phyloP scores from a whole-genome alignment of 352 stramenopile species.

The Pythium chondricola region DNA sequence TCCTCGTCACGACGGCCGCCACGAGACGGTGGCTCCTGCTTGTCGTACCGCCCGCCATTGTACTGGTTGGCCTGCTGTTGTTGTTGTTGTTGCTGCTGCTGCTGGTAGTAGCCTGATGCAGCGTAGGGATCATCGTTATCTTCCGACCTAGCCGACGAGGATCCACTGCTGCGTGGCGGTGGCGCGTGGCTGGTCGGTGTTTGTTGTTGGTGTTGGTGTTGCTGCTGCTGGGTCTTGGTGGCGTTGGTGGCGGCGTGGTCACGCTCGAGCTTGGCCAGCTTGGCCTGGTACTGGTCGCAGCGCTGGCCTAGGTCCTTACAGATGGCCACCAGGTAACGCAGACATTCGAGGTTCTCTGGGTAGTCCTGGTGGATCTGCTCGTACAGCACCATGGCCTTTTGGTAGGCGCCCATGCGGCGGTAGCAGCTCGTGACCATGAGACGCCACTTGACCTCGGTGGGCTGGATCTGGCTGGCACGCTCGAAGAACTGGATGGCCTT shows the following conservation, averaged over 20 bases:
- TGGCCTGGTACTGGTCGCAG: conserved; percentile 91
- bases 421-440: conserved; percentile 97
- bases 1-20: conserved; percentile 24
- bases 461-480: conserved; percentile 91
- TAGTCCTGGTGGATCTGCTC: conserved; percentile 93
- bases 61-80: conserved; percentile 6
- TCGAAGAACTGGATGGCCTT: conserved; percentile 96
- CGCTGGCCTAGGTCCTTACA: conserved; percentile 92
- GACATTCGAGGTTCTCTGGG: conserved; percentile 92
- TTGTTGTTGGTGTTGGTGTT: conserved; percentile 18
- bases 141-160: conserved; percentile 22
- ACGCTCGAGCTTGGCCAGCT: conserved; percentile 88
- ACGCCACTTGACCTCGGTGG: conserved; percentile 94
- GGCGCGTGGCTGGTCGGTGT: conserved; percentile 5
- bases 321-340: conserved; percentile 89
- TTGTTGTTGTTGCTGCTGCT: conserved; percentile 20
- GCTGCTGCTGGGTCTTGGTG: conserved; percentile 21
- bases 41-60: conserved; percentile 17
- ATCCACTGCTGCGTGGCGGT: conserved; percentile 7
- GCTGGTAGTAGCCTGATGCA: conserved; percentile 15
- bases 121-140: conserved; percentile 24
- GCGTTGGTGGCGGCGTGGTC: conserved; percentile 37
- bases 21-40: conserved; percentile 3
- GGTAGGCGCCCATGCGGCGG: conserved; percentile 90
- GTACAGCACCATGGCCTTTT: conserved; percentile 91